Evolutionary conservation across 1,139 yeast genomes (phyloP), one percentile per base, ranked within the genome.

Genomic region (Meyerozyma elateridarum): DNA sequence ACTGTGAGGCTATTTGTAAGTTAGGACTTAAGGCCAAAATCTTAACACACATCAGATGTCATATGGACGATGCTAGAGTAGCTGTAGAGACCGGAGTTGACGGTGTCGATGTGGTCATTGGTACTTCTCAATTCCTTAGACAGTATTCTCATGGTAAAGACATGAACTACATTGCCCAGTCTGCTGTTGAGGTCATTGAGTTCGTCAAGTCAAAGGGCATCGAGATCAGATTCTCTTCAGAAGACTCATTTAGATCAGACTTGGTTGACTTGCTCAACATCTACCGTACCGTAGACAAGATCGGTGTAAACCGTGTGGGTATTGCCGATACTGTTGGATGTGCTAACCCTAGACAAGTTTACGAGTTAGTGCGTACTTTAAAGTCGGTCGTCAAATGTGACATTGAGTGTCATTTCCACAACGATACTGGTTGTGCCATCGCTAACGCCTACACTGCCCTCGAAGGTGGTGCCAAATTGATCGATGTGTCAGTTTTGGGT

Each of bases 261-360:
- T 77, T 91, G 45, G 97, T 91, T 36, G 98, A 91, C 56, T 72
- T 91, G 56, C 76, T 91, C 50, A 89, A 91, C 70, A 91, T 91
- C 51, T 91, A 91, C 71, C 84, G 91, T 64, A 88, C 97, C 20
- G 98, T 91, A 42, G 95, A 85, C 70, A 85, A 88, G 73, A 88
- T 91, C 49, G 98, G 98, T 53, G 97, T 91, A 37, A 88, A 91
- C 73, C 82, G 98, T 67, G 96, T 91, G 35, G 98, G 98, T 72
- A 91, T 91, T 66, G 97, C 98, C 42, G 98, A 91, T 64, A 91
- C 98, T 30, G 97, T 91, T 40, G 98, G 98, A 32, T 85, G 97
- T 61, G 98, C 98, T 42, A 91, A 89, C 70, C 98, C 98, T 53
- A 81, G 98, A 70, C 97, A 91, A 66, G 98, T 91, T 37, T 91